phyloP scores from a whole-genome alignment of 495 filamentous ascomycete genomes.

The Ascobolus immersus region DNA sequence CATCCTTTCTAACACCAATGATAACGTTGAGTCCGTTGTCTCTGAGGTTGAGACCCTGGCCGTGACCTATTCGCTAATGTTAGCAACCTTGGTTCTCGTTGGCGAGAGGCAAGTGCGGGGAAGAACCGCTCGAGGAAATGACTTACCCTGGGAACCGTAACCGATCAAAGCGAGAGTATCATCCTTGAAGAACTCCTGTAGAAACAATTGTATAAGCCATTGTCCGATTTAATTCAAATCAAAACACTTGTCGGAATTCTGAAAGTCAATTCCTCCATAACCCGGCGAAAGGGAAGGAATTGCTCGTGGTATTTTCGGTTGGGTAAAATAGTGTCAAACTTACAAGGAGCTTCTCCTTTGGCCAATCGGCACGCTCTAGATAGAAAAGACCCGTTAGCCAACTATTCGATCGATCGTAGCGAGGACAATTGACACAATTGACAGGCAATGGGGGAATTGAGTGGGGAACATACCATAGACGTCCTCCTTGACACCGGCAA shows the following conservation, averaged over 20 bases:
- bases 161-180: constrained; percentile 97
- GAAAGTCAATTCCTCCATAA: not conserved
- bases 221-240: constrained; percentile 5
- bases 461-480: constrained; percentile 46
- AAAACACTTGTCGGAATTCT: constrained; percentile 1
- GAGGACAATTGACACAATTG: not conserved
- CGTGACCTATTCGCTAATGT: constrained; percentile 34
- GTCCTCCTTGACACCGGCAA: constrained; percentile 72
- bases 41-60: constrained; percentile 94
- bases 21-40: constrained; percentile 99
- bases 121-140: not conserved
- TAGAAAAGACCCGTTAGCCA: constrained; percentile 2
- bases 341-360: constrained; percentile 82
- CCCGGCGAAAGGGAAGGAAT: not conserved
- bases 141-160: constrained; percentile 64
- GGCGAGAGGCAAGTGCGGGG: not conserved
- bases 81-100: not conserved
- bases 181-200: constrained; percentile 93
- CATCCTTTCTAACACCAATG: constrained; percentile 91
- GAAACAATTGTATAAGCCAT: constrained; percentile 6
- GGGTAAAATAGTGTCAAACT: constrained; percentile 17
- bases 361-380: constrained; percentile 91
- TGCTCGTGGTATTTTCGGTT: not conserved
- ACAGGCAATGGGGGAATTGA: constrained; percentile 5
- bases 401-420: not conserved